These are phyloP conservation scores for Phytophthora ramorum DNA, from an alignment of 352 stramenopile genomes.

Conservation along the genomic window DNA sequence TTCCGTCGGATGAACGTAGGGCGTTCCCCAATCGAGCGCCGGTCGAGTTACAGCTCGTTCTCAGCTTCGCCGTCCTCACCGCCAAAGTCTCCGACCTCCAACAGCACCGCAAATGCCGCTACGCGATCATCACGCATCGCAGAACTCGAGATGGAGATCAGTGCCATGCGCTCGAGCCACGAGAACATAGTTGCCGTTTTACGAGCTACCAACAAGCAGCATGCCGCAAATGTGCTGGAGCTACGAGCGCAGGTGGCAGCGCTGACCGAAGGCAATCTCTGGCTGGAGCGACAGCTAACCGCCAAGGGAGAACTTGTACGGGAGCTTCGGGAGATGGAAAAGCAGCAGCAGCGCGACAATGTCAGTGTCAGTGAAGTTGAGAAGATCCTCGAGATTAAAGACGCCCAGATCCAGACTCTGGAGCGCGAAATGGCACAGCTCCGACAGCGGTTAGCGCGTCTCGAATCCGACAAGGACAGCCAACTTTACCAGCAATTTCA, in stretches of 20 bases:
- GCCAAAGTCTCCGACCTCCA: conserved; percentile 15
- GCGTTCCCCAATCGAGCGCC: conserved; percentile 35
- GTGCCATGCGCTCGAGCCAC: conserved; percentile 66
- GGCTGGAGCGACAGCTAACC: conserved; percentile 65
- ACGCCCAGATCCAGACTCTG: conserved; percentile 61
- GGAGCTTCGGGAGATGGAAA: conserved; percentile 56
- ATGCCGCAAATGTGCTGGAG: conserved; percentile 70
- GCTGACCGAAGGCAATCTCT: conserved; percentile 64
- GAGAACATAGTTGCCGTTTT: conserved; percentile 76
- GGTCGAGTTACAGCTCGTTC: conserved; percentile 44
- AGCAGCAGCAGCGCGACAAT: conserved; percentile 45
- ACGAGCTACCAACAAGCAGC: conserved; percentile 73
- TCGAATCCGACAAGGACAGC: conserved; percentile 63
- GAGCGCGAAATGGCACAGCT: conserved; percentile 65
- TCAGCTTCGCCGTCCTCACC: conserved; percentile 22
- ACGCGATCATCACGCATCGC: conserved; percentile 39
- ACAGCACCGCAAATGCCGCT: conserved; percentile 10
- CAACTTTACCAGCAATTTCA: conserved; percentile 60
- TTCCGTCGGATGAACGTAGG: conserved; percentile 50
- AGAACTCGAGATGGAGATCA: conserved; percentile 73
- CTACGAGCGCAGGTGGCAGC: conserved; percentile 66
- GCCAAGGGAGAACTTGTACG: conserved; percentile 62
- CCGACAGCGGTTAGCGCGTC: conserved; percentile 46
- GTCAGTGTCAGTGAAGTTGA: conserved; percentile 49
- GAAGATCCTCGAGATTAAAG: conserved; percentile 58